Evolutionary conservation across 768 basidiomycete species (phyloP).

Genomic region (Pleurotus tuoliensis): DNA sequence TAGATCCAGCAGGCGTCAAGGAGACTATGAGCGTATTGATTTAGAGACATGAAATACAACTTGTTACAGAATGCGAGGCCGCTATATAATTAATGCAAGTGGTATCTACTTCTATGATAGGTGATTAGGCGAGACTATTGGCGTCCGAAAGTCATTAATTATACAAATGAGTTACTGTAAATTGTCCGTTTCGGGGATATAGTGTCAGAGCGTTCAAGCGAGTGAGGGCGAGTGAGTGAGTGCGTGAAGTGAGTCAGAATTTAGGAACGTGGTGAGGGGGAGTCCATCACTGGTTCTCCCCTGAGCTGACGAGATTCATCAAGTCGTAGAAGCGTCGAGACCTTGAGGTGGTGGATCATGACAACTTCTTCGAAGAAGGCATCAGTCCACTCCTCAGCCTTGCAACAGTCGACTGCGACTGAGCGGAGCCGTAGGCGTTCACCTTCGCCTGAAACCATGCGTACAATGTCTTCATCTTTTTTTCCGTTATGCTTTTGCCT

Average conservation of each 20-base stretch:
- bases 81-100: constrained; percentile 11
- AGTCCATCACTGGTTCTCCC: not conserved
- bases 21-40: constrained; percentile 31
- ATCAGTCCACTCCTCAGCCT: constrained; percentile 52
- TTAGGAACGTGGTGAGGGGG: constrained; percentile 2
- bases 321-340: constrained; percentile 13
- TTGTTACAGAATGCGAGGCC: not conserved
- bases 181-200: not conserved
- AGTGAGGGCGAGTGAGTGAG: not conserved
- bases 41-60: constrained; percentile 5
- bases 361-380: constrained; percentile 58
- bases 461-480: constrained; percentile 29
- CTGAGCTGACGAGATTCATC: constrained; percentile 5
- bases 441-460: constrained; percentile 30
- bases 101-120: constrained; percentile 6
- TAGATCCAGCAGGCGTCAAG: constrained; percentile 17
- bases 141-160: constrained; percentile 1
- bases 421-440: constrained; percentile 45
- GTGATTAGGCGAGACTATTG: not conserved
- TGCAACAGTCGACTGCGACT: constrained; percentile 40
- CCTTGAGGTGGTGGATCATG: constrained; percentile 50
- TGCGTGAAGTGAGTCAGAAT: not conserved
- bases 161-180: not conserved
- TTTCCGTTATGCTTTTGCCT: constrained; percentile 38
- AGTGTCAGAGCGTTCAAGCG: no score